A percentile compares a stretch with the other conserved stretches of the same genome.
Conservation (phyloP, 1,139 yeast genomes). For the Diutina pseudorugosa region DNA sequence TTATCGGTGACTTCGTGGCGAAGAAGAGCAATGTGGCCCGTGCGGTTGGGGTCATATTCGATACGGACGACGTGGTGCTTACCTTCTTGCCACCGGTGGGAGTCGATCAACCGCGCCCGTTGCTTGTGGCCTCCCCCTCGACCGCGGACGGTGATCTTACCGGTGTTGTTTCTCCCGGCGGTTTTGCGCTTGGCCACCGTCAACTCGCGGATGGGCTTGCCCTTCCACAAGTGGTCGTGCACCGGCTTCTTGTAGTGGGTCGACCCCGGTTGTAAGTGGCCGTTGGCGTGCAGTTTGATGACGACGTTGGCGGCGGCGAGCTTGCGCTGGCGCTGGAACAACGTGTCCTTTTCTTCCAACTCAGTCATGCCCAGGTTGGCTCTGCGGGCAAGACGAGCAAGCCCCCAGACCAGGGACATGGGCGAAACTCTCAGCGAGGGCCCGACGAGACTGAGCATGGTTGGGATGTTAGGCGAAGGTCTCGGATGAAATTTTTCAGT, state of each 20-base stretch:
- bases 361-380: slow-evolving; percentile 36
- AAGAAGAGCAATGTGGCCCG: slow-evolving; percentile 84
- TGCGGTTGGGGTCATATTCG: slow-evolving; percentile 93
- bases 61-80: slow-evolving; percentile 73
- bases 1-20: slow-evolving; percentile 51
- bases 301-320: slow-evolving; percentile 58
- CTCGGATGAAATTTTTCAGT: background rate
- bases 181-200: slow-evolving; percentile 64
- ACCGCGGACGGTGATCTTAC: slow-evolving; percentile 83
- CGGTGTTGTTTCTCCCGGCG: slow-evolving; percentile 86
- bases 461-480: background rate
- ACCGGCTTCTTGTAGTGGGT: slow-evolving; percentile 86
- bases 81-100: slow-evolving; percentile 55
- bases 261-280: slow-evolving; percentile 67
- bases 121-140: slow-evolving; percentile 96
- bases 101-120: slow-evolving; percentile 75
- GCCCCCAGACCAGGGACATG: background rate
- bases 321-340: slow-evolving; percentile 61
- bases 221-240: slow-evolving; percentile 78
- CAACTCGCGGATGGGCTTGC: slow-evolving; percentile 65
- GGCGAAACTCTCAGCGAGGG: background rate
- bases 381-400: background rate
- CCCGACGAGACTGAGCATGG: background rate
- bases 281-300: slow-evolving; percentile 66
- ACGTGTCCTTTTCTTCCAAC: slow-evolving; percentile 68